These are phyloP conservation scores for Spathaspora gorwiae DNA, from an alignment of 805 yeast genomes.

Conservation along the genomic window DNA sequence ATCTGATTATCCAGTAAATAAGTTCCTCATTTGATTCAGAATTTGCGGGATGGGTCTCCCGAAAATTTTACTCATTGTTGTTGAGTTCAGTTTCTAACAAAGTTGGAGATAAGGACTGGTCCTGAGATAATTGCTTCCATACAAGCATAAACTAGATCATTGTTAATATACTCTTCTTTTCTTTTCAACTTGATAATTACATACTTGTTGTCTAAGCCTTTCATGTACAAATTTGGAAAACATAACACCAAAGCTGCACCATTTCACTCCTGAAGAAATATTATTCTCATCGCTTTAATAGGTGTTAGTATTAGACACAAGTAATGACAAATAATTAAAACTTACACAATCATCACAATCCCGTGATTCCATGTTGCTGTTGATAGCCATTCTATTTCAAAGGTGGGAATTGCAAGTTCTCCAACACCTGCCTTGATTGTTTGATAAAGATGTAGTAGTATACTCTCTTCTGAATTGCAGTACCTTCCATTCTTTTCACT, in stretches of 20 bases:
- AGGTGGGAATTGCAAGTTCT: slow-evolving; percentile 1
- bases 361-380: slow-evolving; percentile 3
- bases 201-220: slow-evolving; percentile 1
- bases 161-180: no score
- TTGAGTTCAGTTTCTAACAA: not conserved
- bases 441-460: not conserved
- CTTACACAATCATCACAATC: slow-evolving; percentile 1
- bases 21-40: no score
- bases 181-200: not conserved
- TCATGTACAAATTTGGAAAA: slow-evolving; percentile 4
- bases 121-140: slow-evolving; percentile 1
- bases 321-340: not conserved
- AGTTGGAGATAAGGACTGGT: not conserved
- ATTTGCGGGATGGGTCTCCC: slow-evolving; percentile 1
- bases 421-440: not conserved
- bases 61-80: slow-evolving; percentile 1
- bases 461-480: not conserved
- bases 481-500: not conserved
- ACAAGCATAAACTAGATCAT: not conserved
- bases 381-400: slow-evolving; percentile 6
- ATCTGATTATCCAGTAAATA: no score
- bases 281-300: slow-evolving; percentile 1
- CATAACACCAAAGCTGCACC: slow-evolving; percentile 1
- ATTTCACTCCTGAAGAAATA: not conserved
- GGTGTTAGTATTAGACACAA: not conserved